Evolutionary conservation across 2,329 filamentous ascomycete genomes (phyloP), one percentile per base, ranked within the genome.

Genomic region (Claviceps fusiformis): DNA sequence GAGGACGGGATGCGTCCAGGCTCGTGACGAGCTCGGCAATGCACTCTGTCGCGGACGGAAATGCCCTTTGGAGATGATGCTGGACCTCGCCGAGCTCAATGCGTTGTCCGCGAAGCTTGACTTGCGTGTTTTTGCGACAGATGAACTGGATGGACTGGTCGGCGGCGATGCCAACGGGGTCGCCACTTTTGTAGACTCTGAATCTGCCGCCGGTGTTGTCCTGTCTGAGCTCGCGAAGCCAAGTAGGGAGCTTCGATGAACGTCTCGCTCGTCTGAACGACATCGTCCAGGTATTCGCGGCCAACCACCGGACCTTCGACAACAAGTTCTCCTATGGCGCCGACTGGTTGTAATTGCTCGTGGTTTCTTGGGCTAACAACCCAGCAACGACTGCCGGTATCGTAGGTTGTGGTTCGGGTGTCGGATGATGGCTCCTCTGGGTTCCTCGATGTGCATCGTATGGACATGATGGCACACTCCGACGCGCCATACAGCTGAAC

Each of bases 81-180:
- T 55, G 50, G 13, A 55, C 50, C 45, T 55, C 54, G 31, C 49
- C 49, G 15, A 55, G 54, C 10, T 55, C 54, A 29, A 55, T 35
- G 13, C 54, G 54, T 39, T 55, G 50, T 2, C 54, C 54, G 24
- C 54, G 49, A 6, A 55, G 19, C 45, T 55, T 55, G 50, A 55
- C 44, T 24, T 52, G 54, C 13, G 31, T 43, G 50, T 52, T 29
- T 9, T 48, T 52, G 7, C 54, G 54, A 5, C 54, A 11, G n/a
- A 52, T 19, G 19, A 52, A 52, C 15, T 41, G 24, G 5, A 55
- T 5, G 1, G 54, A 29, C 3, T 44, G 44, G 47, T 55, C 35
- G 4, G n/a, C 33, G 6, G 7, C 27, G 15, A 41, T n/a, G 2
- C 50, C 24, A 17, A 55, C 54, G 7, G 52, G 50, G 11, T 55